phyloP scores from a whole-genome alignment of 2,329 filamentous ascomycete genomes.

The Cytospora leucostoma region DNA sequence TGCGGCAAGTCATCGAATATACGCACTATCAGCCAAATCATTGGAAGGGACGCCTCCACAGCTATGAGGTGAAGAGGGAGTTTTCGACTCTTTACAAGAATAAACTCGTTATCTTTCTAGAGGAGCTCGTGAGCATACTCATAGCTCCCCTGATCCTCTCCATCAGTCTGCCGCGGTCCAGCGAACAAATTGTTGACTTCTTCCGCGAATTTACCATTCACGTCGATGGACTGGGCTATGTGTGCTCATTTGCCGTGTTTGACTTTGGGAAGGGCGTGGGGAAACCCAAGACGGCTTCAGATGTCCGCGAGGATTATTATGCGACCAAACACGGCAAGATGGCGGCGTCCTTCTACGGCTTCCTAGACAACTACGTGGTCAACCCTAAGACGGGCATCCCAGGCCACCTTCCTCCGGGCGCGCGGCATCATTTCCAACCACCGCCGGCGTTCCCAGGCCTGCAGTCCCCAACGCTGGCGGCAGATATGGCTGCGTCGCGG shows the following conservation, averaged over 20 bases:
- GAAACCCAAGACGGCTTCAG: conserved; percentile 48
- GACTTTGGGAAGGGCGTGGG: conserved; percentile 84
- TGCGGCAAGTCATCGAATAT: conserved; percentile 86
- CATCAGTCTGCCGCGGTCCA: conserved; percentile 82
- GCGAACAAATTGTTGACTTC: conserved; percentile 93
- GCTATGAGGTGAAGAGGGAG: conserved; percentile 87
- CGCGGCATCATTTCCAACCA: conserved; percentile 67
- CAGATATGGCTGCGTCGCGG: conserved; percentile 57
- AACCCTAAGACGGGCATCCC: conserved; percentile 70
- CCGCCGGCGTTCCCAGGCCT: conserved; percentile 74
- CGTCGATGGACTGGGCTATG: conserved; percentile 91
- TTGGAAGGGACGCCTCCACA: conserved; percentile 89
- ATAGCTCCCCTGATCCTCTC: conserved; percentile 88
- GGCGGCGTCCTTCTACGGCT: conserved; percentile 95
- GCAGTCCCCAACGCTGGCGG: conserved; percentile 60
- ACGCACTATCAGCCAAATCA: conserved; percentile 89
- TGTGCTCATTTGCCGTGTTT: conserved; percentile 97
- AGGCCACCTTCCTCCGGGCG: conserved; percentile 58
- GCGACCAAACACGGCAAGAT: conserved; percentile 96
- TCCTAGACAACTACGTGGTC: conserved; percentile 86
- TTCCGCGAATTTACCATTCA: conserved; percentile 98
- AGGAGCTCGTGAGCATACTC: conserved; percentile 90
- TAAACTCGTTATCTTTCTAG: conserved; percentile 86
- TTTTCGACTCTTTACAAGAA: conserved; percentile 90
- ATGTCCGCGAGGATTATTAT: conserved; percentile 89